phyloP scores from a whole-genome alignment of 495 filamentous ascomycete genomes.

The Podospora didyma region DNA sequence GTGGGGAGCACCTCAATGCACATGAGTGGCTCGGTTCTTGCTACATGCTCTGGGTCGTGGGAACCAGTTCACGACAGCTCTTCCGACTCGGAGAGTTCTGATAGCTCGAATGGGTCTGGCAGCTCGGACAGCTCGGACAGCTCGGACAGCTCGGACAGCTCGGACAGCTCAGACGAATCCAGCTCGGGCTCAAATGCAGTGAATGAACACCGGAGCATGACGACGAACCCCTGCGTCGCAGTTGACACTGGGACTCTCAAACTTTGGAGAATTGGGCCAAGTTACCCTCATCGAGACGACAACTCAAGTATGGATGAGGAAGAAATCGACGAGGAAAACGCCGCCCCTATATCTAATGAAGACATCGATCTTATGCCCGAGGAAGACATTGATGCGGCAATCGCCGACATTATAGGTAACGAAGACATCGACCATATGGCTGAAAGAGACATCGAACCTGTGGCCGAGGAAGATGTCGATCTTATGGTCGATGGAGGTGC shows the following conservation, averaged over 20 bases:
- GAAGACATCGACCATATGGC: no score
- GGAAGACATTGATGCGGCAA: no score
- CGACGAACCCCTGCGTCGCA: conserved; percentile 1
- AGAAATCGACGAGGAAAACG: no score
- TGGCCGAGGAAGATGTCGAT: no score
- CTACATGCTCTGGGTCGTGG: conserved; percentile 68
- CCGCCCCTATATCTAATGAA: no score
- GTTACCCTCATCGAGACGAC: not conserved
- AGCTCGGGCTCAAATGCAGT: not conserved
- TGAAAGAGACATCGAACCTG: no score
- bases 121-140: not conserved
- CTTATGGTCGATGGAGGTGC: no score
- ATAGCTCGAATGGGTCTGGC: not conserved
- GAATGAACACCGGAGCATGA: not conserved
- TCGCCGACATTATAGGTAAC: no score
- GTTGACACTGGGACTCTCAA: conserved; percentile 57
- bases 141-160: not conserved
- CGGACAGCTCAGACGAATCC: conserved; percentile 10
- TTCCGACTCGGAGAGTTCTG: not conserved
- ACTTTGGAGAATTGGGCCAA: conserved; percentile 51
- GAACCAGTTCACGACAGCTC: conserved; percentile 23
- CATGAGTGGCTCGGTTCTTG: conserved; percentile 60
- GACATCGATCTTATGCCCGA: no score
- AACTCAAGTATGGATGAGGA: not conserved
- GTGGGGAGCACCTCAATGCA: conserved; percentile 65